phyloP scores from a whole-genome alignment of 371 early-diverging fungal species.

The Mortierella sp. region DNA sequence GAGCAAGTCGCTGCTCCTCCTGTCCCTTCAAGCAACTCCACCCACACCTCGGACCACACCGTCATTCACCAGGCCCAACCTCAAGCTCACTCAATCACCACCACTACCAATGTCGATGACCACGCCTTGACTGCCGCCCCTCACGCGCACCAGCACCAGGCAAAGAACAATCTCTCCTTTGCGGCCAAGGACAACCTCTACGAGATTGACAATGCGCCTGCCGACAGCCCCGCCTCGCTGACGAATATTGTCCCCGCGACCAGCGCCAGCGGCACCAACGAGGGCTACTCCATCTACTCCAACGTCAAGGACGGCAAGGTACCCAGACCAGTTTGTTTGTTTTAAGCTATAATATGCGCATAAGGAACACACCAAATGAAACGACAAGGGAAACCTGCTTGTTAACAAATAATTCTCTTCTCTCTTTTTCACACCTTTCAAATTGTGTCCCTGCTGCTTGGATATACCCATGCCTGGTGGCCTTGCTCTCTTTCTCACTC shows the following conservation, averaged over 20 bases:
- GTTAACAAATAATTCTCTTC: slow-evolving; percentile 57
- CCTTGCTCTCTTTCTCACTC: slow-evolving; percentile 42
- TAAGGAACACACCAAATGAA: too few relatives aligned
- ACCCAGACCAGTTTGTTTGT: slow-evolving; percentile 66
- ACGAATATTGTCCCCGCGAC: slow-evolving; percentile 63
- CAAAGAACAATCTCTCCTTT: slow-evolving; percentile 32
- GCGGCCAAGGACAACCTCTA: slow-evolving; percentile 19
- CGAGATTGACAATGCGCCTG: neutral
- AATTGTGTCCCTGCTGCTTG: slow-evolving; percentile 59
- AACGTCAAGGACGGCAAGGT: slow-evolving; percentile 57
- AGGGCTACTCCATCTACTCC: slow-evolving; percentile 58
- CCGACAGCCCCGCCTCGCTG: slow-evolving; percentile 80
- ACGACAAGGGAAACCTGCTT: neutral
- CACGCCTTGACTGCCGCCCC: neutral
- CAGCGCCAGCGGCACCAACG: slow-evolving; percentile 84
- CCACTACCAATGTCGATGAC: neutral
- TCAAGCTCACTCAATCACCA: too few relatives aligned
- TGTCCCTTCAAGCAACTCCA: neutral
- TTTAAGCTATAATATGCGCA: neutral
- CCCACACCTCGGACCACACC: slow-evolving; percentile 9
- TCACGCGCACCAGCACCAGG: neutral
- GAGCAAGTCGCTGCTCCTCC: neutral
- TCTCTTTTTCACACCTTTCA: slow-evolving; percentile 15
- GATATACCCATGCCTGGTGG: slow-evolving; percentile 17
- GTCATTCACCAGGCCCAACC: neutral